These are phyloP conservation scores for Psilocybe mexicana DNA, from an alignment of 1,284 basidiomycete species.

Conservation along the genomic window DNA sequence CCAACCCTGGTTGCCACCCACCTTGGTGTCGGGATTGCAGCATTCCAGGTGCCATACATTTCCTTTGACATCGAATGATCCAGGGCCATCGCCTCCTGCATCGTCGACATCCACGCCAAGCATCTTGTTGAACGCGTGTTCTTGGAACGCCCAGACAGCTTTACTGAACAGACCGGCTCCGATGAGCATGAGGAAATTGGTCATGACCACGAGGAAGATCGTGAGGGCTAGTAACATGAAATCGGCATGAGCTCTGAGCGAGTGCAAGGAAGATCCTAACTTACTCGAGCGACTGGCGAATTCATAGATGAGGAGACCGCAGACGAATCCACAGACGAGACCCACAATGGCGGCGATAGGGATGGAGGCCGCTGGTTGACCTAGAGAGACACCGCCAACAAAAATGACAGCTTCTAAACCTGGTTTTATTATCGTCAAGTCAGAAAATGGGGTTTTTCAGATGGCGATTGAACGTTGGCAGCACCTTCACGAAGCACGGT, in stretches of 20 bases:
- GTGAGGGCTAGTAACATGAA: constrained; percentile 53
- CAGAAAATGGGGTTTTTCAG: background rate
- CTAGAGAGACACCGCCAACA: constrained; percentile 89
- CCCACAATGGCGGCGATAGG: constrained; percentile 88
- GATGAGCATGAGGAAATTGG: constrained; percentile 87
- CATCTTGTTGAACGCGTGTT: constrained; percentile 64
- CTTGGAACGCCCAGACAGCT: constrained; percentile 70
- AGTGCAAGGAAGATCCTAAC: constrained; percentile 24
- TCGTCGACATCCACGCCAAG: constrained; percentile 82
- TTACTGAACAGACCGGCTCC: constrained; percentile 87
- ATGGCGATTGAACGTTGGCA: constrained; percentile 8
- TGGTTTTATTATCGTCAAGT: constrained; percentile 21
- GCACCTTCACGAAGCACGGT: constrained; percentile 89
- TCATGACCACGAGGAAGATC: constrained; percentile 86
- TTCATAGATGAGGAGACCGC: constrained; percentile 72
- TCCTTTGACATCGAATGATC: constrained; percentile 76
- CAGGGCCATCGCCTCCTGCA: constrained; percentile 76
- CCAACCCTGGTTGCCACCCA: constrained; percentile 59
- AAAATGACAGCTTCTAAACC: constrained; percentile 90
- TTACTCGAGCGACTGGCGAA: constrained; percentile 74
- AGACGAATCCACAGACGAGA: constrained; percentile 69
- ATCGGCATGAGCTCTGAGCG: background rate
- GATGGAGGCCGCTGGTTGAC: constrained; percentile 78
- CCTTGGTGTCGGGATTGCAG: constrained; percentile 70
- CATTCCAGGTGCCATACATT: constrained; percentile 89